Percentiles rank a stretch among this genome's conserved stretches.
Evolutionary conservation across 2,329 filamentous ascomycete genomes (phyloP).

Genomic region (Fusarium hostae): DNA sequence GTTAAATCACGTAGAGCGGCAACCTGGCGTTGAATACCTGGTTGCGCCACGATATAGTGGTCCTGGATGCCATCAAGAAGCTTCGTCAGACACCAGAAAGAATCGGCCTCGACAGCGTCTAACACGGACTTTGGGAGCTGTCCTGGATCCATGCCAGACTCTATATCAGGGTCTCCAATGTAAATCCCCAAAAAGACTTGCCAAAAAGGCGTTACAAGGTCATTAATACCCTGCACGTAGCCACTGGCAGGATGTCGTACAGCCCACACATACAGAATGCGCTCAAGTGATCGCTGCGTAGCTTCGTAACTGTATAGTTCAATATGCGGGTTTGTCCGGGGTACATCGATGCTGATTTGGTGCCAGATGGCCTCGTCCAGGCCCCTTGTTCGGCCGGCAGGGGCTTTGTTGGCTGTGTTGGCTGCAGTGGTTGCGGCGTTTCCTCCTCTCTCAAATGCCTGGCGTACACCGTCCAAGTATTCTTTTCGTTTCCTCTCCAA

Average conservation of each 20-base stretch:
- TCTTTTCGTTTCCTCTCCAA: slow-evolving; percentile 96
- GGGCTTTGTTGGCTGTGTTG: slow-evolving; percentile 46
- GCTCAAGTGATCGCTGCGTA: slow-evolving; percentile 91
- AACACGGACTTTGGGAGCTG: slow-evolving; percentile 90
- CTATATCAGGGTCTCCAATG: slow-evolving; percentile 92
- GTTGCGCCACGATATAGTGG: slow-evolving; percentile 98
- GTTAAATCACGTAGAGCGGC: slow-evolving; percentile 89
- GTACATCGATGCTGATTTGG: slow-evolving; percentile 98
- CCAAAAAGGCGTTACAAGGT: slow-evolving; percentile 97
- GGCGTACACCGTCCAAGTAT: slow-evolving; percentile 90
- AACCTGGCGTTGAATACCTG: slow-evolving; percentile 95
- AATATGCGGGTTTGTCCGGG: slow-evolving; percentile 94
- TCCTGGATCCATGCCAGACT: slow-evolving; percentile 95
- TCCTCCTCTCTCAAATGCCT: slow-evolving; percentile 75
- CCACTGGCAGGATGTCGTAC: slow-evolving; percentile 97
- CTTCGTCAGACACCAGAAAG: slow-evolving; percentile 98
- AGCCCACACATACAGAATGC: slow-evolving; percentile 97
- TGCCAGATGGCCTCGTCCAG: slow-evolving; percentile 99
- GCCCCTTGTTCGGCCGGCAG: slow-evolving; percentile 67
- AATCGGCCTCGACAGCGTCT: slow-evolving; percentile 96
- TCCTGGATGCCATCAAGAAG: slow-evolving; percentile 98
- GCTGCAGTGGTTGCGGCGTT: slow-evolving; percentile 57
- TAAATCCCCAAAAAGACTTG: slow-evolving; percentile 96
- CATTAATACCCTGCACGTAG: slow-evolving; percentile 98
- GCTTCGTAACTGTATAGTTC: slow-evolving; percentile 96